phyloP scores from a whole-genome alignment of 2,329 filamentous ascomycete species.

The Fusarium sp. region DNA sequence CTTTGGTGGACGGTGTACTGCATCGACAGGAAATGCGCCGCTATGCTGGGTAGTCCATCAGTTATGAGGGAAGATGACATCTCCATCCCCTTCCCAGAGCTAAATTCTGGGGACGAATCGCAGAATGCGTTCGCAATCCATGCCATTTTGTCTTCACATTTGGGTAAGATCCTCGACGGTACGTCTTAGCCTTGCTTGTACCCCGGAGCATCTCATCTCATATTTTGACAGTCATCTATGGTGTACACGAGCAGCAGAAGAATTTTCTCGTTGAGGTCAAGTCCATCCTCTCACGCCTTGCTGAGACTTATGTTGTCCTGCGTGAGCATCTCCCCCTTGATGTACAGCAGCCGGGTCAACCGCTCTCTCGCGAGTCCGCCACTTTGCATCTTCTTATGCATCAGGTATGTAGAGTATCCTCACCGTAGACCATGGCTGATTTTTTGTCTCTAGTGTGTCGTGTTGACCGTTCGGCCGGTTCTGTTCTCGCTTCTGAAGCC shows the following conservation, averaged over 20 bases:
- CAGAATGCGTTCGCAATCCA: constrained; percentile 36
- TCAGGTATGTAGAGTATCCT: constrained; percentile 6
- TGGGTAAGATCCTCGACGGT: constrained; percentile 40
- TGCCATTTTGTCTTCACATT: constrained; percentile 29
- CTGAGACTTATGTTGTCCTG: constrained; percentile 24
- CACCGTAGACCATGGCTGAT: neutral
- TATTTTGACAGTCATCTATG: constrained; percentile 23
- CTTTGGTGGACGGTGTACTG: constrained; percentile 41
- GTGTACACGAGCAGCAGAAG: constrained; percentile 14
- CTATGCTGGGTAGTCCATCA: constrained; percentile 31
- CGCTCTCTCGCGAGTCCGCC: constrained; percentile 34
- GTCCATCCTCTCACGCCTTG: constrained; percentile 30
- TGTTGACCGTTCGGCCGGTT: constrained; percentile 34
- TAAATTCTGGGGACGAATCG: constrained; percentile 12
- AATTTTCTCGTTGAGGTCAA: constrained; percentile 36
- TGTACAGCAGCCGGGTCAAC: constrained; percentile 12
- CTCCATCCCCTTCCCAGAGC: constrained; percentile 31
- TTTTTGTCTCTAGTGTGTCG: constrained; percentile 15
- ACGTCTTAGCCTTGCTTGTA: neutral
- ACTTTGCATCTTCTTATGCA: constrained; percentile 33
- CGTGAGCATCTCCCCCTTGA: constrained; percentile 24
- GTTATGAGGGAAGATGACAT: constrained; percentile 35
- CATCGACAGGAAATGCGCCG: constrained; percentile 36
- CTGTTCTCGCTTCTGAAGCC: constrained; percentile 37
- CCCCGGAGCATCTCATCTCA: neutral